A percentile compares a stretch with the other conserved stretches of the same genome.
Conservation (phyloP, 225 moss, liverwort and hornwort species). For the Polytrichum formosum region DNA sequence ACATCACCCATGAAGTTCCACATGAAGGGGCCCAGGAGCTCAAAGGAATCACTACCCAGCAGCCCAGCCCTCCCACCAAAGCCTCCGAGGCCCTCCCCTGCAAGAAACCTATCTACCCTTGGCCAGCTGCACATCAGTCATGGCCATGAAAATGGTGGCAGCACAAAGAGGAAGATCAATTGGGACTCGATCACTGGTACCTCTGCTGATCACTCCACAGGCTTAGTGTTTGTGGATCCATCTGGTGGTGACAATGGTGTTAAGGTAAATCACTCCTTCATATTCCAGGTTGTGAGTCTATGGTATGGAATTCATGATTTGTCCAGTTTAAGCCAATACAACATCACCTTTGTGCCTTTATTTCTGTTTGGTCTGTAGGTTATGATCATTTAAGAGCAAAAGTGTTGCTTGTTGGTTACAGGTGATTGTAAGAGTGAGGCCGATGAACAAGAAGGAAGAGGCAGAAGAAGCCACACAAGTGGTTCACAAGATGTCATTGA, state of each 20-base stretch:
- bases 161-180: slow-evolving; percentile 75
- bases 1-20: slow-evolving; percentile 59
- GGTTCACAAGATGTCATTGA: slow-evolving; percentile 53
- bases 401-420: slow-evolving; percentile 10
- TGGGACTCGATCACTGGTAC: slow-evolving; percentile 49
- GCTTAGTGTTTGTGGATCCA: slow-evolving; percentile 17
- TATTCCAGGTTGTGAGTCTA: not conserved
- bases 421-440: slow-evolving; percentile 91
- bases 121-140: slow-evolving; percentile 18
- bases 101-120: slow-evolving; percentile 16
- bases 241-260: slow-evolving; percentile 71
- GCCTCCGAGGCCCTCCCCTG: slow-evolving; percentile 79
- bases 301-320: not conserved
- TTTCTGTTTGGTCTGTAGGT: not conserved
- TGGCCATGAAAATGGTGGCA: slow-evolving; percentile 33
- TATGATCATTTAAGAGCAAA: not conserved
- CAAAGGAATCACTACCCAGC: slow-evolving; percentile 33
- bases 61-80: slow-evolving; percentile 89
- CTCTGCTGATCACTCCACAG: slow-evolving; percentile 18
- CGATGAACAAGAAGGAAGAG: slow-evolving; percentile 75
- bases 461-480: slow-evolving; percentile 61
- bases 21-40: slow-evolving; percentile 57
- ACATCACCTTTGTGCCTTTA: not conserved
- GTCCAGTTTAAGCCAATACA: not conserved
- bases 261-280: slow-evolving; percentile 36